These are phyloP conservation scores for Phyllosticta paracitricarpa DNA, from an alignment of 2,329 filamentous ascomycete species.

Conservation along the genomic window DNA sequence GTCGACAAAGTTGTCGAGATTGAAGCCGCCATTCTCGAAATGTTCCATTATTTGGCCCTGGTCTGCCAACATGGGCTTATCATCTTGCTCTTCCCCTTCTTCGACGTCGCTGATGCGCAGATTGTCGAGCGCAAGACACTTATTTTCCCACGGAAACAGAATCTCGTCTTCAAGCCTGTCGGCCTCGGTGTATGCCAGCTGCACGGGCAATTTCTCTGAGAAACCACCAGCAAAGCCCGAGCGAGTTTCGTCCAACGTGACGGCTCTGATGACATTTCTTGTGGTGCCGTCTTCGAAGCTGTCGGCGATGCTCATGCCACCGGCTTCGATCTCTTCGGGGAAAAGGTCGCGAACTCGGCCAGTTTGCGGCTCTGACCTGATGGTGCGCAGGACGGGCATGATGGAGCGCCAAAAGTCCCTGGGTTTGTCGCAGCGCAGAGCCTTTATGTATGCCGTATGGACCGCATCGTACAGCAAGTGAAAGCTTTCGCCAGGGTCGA, in stretches of 20 bases:
- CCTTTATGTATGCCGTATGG: slow-evolving; percentile 28
- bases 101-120: neutral
- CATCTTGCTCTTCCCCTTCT: neutral
- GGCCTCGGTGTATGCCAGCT: slow-evolving; percentile 27
- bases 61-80: neutral
- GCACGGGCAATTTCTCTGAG: slow-evolving; percentile 17
- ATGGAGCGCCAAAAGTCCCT: slow-evolving; percentile 25
- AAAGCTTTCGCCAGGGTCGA: slow-evolving; percentile 24
- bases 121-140: neutral
- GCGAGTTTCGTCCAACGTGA: neutral
- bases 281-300: neutral
- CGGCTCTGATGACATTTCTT: slow-evolving; percentile 18
- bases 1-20: slow-evolving; percentile 12
- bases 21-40: slow-evolving; percentile 13
- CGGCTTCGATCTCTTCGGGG: slow-evolving; percentile 20
- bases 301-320: slow-evolving; percentile 21
- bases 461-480: slow-evolving; percentile 22
- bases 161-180: slow-evolving; percentile 33
- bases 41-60: slow-evolving; percentile 12
- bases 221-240: slow-evolving; percentile 9
- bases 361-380: slow-evolving; percentile 26
- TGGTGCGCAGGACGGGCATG: slow-evolving; percentile 27
- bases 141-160: slow-evolving; percentile 30
- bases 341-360: slow-evolving; percentile 27
- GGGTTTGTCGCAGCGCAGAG: slow-evolving; percentile 21